These are phyloP conservation scores for Silybum marianum DNA, from an alignment of 129 eudicot genomes.

Conservation along the genomic window DNA sequence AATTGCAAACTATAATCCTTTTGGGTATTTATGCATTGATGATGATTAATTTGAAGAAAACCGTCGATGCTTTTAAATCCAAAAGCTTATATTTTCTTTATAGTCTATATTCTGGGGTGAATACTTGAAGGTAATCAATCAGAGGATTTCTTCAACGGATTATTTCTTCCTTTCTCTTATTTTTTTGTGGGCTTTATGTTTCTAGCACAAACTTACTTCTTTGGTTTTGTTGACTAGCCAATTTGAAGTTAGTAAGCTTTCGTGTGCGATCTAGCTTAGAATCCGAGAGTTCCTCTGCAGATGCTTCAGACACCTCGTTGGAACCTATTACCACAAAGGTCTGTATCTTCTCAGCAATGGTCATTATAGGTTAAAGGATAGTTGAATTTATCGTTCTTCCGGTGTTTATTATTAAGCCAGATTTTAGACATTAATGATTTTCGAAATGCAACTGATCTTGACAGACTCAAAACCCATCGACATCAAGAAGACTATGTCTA, in stretches of 20 bases:
- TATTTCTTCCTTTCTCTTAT: neutral
- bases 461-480: conserved; percentile 51
- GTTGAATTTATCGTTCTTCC: neutral
- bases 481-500: conserved; percentile 71
- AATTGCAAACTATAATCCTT: neutral
- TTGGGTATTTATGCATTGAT: neutral
- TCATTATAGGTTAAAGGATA: neutral
- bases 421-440: neutral
- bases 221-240: conserved; percentile 26
- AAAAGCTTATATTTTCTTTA: neutral
- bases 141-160: conserved; percentile 1
- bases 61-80: neutral
- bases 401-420: neutral
- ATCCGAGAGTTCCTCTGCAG: conserved; percentile 41
- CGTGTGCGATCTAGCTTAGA: conserved; percentile 59
- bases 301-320: conserved; percentile 37
- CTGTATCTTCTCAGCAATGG: neutral
- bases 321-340: conserved; percentile 45
- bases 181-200: neutral
- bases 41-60: neutral
- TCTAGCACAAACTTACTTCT: conserved; percentile 16
- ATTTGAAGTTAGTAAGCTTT: conserved; percentile 35
- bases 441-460: conserved; percentile 3
- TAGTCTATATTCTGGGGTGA: neutral
- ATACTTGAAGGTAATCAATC: neutral